Percentiles rank a stretch among this genome's conserved stretches.
These are phyloP conservation scores for Nannizzia gypsea DNA, from an alignment of 2,329 filamentous ascomycete genomes.

Conservation along the genomic window DNA sequence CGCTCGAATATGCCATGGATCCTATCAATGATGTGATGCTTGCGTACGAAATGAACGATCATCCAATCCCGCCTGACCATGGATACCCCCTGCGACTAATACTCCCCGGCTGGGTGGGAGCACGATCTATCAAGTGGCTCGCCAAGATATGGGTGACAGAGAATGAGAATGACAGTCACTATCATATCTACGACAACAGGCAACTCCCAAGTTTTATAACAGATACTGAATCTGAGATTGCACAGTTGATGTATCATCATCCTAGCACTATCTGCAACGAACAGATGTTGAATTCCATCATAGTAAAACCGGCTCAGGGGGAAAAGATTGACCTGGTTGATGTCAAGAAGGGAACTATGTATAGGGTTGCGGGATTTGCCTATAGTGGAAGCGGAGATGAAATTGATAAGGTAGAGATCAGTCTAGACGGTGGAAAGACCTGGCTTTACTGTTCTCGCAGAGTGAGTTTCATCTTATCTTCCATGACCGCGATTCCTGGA, in stretches of 20 bases:
- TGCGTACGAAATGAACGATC: constrained; percentile 33
- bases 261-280: constrained; percentile 40
- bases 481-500: too few relatives aligned
- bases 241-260: constrained; percentile 37
- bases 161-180: constrained; percentile 31
- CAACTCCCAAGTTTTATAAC: constrained; percentile 39
- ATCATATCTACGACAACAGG: constrained; percentile 42
- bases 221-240: constrained; percentile 39
- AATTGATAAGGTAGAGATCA: constrained; percentile 40
- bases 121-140: constrained; percentile 34
- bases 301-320: constrained; percentile 36
- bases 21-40: constrained; percentile 39
- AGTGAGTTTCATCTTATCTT: constrained; percentile 15
- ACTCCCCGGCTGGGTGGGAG: constrained; percentile 34
- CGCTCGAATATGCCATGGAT: constrained; percentile 40
- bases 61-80: constrained; percentile 32
- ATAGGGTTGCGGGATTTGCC: constrained; percentile 38
- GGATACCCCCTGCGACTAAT: constrained; percentile 34
- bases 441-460: constrained; percentile 41
- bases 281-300: constrained; percentile 40
- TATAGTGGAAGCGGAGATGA: constrained; percentile 42
- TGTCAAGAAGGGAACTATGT: constrained; percentile 29
- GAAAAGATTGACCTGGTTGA: constrained; percentile 32
- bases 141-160: constrained; percentile 31
- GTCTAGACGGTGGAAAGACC: constrained; percentile 36